Percentiles rank a stretch among this genome's conserved stretches.
Conservation (phyloP, 495 filamentous ascomycete species). For the Penicillium psychrofluorescens region DNA sequence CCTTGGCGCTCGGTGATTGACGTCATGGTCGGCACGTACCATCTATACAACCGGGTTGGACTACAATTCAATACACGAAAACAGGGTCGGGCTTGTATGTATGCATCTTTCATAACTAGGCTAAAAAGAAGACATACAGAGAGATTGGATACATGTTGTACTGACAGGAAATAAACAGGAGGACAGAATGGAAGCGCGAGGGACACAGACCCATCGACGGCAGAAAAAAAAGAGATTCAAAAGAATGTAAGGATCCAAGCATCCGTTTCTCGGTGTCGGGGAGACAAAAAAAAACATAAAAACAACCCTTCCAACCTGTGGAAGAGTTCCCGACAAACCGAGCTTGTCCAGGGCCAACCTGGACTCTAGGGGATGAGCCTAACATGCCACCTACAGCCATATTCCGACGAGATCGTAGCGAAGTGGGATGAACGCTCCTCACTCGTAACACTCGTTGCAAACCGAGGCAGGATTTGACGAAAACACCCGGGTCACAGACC, state of each 20-base stretch:
- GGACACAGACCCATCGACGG: not conserved
- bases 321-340: conserved; percentile 21
- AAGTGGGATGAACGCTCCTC: not conserved
- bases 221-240: not conserved
- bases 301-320: conserved; percentile 14
- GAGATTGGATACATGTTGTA: not conserved
- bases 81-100: not conserved
- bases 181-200: not conserved
- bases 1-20: not conserved
- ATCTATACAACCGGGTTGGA: not conserved
- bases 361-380: conserved; percentile 47
- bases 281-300: conserved; percentile 12
- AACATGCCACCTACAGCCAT: conserved; percentile 14
- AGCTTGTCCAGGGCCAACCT: conserved; percentile 38
- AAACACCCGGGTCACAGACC: conserved; percentile 16
- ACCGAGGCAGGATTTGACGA: conserved; percentile 2
- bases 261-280: conserved; percentile 19
- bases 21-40: not conserved
- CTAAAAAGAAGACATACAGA: not conserved
- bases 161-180: not conserved
- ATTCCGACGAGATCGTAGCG: not conserved
- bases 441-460: conserved; percentile 2
- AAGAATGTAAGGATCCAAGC: conserved; percentile 18
- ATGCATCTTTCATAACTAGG: not conserved
- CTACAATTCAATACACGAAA: not conserved